These are phyloP conservation scores for Scleroderma bovista DNA, from an alignment of 768 basidiomycete species.

Conservation along the genomic window DNA sequence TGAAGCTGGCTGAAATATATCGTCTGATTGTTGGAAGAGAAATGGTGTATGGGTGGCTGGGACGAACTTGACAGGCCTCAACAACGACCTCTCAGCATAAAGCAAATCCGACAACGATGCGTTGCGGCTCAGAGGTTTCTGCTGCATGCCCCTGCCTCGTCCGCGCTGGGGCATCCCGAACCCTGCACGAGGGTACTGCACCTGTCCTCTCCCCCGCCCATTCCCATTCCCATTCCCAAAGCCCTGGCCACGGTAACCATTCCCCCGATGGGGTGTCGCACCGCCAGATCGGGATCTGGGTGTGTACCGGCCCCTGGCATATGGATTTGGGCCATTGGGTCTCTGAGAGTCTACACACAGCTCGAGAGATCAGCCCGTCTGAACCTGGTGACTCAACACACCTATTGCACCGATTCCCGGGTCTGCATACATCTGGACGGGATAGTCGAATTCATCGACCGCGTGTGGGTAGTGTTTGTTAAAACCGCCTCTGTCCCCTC, in stretches of 20 bases:
- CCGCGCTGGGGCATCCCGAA: not conserved
- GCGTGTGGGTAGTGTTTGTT: conserved; percentile 14
- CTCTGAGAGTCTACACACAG: conserved; percentile 4
- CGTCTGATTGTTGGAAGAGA: conserved; percentile 53
- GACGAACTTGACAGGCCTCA: conserved; percentile 69
- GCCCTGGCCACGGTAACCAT: conserved; percentile 6
- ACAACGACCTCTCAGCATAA: conserved; percentile 51
- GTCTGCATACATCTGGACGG: conserved; percentile 20
- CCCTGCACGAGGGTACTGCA: not conserved
- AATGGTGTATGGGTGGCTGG: conserved; percentile 46
- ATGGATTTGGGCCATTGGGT: not conserved
- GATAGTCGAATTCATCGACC: conserved; percentile 17
- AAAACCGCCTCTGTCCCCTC: conserved; percentile 1
- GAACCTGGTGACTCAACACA: not conserved
- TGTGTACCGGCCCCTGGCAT: conserved; percentile 4
- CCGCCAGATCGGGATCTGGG: conserved; percentile 8
- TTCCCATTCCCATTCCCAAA: conserved; percentile 1
- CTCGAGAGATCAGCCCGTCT: conserved; percentile 4
- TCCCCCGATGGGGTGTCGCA: conserved; percentile 12
- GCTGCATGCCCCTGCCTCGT: not conserved
- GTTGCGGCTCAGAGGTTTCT: conserved; percentile 18
- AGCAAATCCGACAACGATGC: conserved; percentile 52
- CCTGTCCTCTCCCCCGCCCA: conserved; percentile 2
- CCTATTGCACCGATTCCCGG: conserved; percentile 12
- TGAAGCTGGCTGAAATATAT: conserved; percentile 49